Percentiles rank a stretch among this genome's conserved stretches.
These are phyloP conservation scores for Acanthochlamys bracteata DNA, from an alignment of 106 monocot species.

Conservation along the genomic window DNA sequence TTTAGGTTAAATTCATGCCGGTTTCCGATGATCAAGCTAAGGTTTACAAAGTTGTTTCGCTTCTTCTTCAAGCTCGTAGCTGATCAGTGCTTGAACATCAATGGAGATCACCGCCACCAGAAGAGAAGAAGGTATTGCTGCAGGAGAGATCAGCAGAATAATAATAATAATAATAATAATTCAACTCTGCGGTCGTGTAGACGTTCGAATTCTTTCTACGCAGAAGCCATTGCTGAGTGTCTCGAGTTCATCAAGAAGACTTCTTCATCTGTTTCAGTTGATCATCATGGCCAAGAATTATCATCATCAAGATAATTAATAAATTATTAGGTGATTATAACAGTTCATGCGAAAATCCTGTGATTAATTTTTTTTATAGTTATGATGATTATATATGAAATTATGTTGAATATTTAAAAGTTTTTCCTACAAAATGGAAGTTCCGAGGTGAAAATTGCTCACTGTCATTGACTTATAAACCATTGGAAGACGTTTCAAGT, in stretches of 20 bases:
- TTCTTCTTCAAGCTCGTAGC: not conserved
- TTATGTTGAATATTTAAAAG: no score
- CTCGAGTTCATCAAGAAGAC: conserved; percentile 38
- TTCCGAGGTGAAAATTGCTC: no score
- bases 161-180: no score
- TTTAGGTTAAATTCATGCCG: conserved; percentile 3
- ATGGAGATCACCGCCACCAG: not conserved
- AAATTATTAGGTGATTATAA: no score
- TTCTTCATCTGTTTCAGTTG: conserved; percentile 7
- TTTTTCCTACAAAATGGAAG: no score
- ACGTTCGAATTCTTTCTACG: conserved; percentile 27
- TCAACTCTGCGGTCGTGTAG: not conserved
- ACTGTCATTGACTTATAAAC: no score
- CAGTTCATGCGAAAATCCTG: no score
- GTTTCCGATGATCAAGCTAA: not conserved
- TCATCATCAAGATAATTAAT: no score
- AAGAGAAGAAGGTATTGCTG: not conserved
- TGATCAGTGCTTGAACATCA: not conserved
- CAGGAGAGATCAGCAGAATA: not conserved
- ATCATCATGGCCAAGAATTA: not conserved
- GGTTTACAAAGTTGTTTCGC: not conserved
- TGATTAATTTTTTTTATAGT: no score
- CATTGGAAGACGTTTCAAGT: no score
- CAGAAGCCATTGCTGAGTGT: conserved; percentile 36
- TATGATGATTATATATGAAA: no score